phyloP scores from a whole-genome alignment of 352 stramenopile genomes.

The Phytophthora lateralis region DNA sequence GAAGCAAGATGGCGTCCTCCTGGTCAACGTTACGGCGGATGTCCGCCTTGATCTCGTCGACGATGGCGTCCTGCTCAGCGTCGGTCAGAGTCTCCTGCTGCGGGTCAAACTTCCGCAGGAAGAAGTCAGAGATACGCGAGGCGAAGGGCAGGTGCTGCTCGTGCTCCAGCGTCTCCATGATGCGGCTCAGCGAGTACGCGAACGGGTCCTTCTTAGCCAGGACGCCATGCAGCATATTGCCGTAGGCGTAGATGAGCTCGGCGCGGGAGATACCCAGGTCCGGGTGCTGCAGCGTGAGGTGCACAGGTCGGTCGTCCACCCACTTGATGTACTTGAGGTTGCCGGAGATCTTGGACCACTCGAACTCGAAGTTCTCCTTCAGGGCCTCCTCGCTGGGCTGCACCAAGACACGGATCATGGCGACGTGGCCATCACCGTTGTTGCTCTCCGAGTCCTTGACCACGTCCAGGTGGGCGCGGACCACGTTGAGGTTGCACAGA shows the following conservation, averaged over 20 bases:
- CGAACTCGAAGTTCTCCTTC: slow-evolving; percentile 57
- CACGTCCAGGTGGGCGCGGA: slow-evolving; percentile 95
- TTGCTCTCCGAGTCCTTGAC: slow-evolving; percentile 82
- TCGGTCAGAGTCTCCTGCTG: slow-evolving; percentile 49
- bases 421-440: slow-evolving; percentile 48
- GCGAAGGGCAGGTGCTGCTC: slow-evolving; percentile 90
- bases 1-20: slow-evolving; percentile 71
- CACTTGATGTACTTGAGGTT: slow-evolving; percentile 92
- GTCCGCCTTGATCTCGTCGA: slow-evolving; percentile 68
- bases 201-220: slow-evolving; percentile 94
- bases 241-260: slow-evolving; percentile 96
- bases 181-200: slow-evolving; percentile 94
- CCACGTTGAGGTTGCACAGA: slow-evolving; percentile 95
- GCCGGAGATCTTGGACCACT: slow-evolving; percentile 82
- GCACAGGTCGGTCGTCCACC: slow-evolving; percentile 79
- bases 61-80: slow-evolving; percentile 49
- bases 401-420: slow-evolving; percentile 86
- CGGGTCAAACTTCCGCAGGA: slow-evolving; percentile 90
- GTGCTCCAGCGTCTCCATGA: slow-evolving; percentile 93
- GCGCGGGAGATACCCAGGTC: slow-evolving; percentile 91
- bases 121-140: slow-evolving; percentile 93
- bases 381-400: slow-evolving; percentile 63
- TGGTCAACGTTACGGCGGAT: slow-evolving; percentile 80
- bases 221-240: slow-evolving; percentile 95
- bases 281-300: slow-evolving; percentile 83